These are phyloP conservation scores for Paramecium octaurelia DNA, from an alignment of 73 alveolate genomes.

Conservation along the genomic window DNA sequence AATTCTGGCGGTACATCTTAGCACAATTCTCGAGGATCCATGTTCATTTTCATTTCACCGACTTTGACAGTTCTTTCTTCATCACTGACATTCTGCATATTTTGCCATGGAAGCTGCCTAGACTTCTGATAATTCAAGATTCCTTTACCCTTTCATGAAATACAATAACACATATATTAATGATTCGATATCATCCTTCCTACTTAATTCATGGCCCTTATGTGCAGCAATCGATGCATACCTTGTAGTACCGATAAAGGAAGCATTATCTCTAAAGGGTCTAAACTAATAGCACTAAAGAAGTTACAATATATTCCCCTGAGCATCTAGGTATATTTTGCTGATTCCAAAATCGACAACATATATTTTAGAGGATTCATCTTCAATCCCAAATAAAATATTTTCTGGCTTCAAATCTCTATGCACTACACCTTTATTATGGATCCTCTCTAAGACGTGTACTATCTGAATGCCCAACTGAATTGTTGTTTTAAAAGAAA, in stretches of 20 bases:
- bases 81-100: constrained; percentile 58
- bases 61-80: constrained; percentile 59
- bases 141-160: constrained; percentile 60
- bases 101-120: constrained; percentile 65
- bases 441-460: constrained; percentile 47
- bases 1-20: constrained; percentile 52
- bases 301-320: background rate
- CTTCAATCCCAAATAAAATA: constrained; percentile 44
- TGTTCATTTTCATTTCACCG: constrained; percentile 54
- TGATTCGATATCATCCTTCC: constrained; percentile 82
- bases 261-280: constrained; percentile 20
- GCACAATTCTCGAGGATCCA: constrained; percentile 48
- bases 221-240: constrained; percentile 82
- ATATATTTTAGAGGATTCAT: constrained; percentile 50
- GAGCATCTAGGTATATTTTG: constrained; percentile 52
- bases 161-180: constrained; percentile 77
- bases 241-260: constrained; percentile 72
- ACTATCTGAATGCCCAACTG: constrained; percentile 9
- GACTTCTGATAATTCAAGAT: background rate
- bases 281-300: background rate
- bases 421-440: constrained; percentile 46
- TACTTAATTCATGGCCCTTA: constrained; percentile 84
- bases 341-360: constrained; percentile 57
- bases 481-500: constrained; percentile 45
- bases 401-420: constrained; percentile 65